Percentiles rank a stretch among this genome's conserved stretches.
Evolutionary conservation across 2,329 filamentous ascomycete genomes (phyloP).

Genomic region (Harringtonia aguacate): DNA sequence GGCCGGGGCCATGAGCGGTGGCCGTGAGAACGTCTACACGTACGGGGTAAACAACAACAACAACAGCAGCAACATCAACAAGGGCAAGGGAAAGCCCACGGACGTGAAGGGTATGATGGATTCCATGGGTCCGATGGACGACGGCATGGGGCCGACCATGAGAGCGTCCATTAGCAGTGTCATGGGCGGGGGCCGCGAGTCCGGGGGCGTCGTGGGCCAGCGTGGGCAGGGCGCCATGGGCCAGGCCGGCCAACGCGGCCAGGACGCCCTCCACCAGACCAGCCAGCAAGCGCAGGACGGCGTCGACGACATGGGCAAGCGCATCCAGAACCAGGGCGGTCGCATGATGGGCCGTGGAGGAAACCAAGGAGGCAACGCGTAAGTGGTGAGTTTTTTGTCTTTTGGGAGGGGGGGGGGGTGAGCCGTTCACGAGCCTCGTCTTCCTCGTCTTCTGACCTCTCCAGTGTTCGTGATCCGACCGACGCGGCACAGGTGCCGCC

Average conservation of each 20-base stretch:
- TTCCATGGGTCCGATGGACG: too few species aligned
- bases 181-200: constrained; percentile 21
- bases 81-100: too few species aligned
- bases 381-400: constrained; percentile 20
- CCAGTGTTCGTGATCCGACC: constrained; percentile 27
- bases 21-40: neutral
- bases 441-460: neutral
- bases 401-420: too few species aligned
- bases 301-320: neutral
- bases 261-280: too few species aligned
- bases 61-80: too few species aligned
- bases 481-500: constrained; percentile 49
- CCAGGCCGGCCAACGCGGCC: too few species aligned
- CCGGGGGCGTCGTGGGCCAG: neutral
- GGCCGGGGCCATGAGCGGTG: neutral
- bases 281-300: neutral
- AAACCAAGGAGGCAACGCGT: constrained; percentile 31
- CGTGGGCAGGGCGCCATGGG: too few species aligned
- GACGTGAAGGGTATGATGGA: too few species aligned
- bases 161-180: too few species aligned
- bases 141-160: too few species aligned
- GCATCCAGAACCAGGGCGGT: constrained; percentile 14
- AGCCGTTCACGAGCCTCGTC: too few species aligned
- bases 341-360: constrained; percentile 26
- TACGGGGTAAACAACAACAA: too few species aligned